A percentile compares a stretch with the other conserved stretches of the same genome.
Conservation (phyloP, 352 stramenopile genomes). For the Albugo candida region DNA sequence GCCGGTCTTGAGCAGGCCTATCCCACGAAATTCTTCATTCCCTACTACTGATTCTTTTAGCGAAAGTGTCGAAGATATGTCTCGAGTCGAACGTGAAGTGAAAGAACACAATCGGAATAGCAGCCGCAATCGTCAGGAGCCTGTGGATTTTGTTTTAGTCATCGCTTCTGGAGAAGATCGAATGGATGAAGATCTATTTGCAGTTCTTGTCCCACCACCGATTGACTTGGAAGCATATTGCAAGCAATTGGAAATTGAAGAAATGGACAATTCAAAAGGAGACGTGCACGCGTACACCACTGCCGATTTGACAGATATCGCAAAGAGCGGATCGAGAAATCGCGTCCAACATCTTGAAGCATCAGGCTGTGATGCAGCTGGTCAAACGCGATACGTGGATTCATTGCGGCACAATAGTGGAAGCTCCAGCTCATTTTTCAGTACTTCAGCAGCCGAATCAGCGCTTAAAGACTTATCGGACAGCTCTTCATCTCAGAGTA, state of each 20-base stretch:
- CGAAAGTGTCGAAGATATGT: background rate
- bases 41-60: background rate
- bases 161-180: constrained; percentile 66
- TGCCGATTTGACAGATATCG: background rate
- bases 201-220: constrained; percentile 47
- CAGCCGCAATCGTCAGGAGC: background rate
- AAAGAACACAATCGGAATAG: background rate
- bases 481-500: background rate
- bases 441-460: background rate
- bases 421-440: background rate
- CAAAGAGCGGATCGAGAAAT: too few relatives aligned
- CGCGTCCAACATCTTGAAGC: too few relatives aligned
- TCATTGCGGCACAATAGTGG: background rate
- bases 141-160: constrained; percentile 69
- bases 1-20: constrained; percentile 28
- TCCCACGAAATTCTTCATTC: background rate
- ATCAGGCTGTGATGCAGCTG: too few relatives aligned
- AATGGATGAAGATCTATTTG: constrained; percentile 70
- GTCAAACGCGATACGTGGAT: background rate
- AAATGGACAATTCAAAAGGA: constrained; percentile 3
- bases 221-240: constrained; percentile 72
- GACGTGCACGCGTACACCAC: background rate
- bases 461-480: background rate
- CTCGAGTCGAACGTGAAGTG: background rate
- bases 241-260: constrained; percentile 47